These are phyloP conservation scores for Camelina laxa DNA, from an alignment of 345 rosid species.

Conservation along the genomic window DNA sequence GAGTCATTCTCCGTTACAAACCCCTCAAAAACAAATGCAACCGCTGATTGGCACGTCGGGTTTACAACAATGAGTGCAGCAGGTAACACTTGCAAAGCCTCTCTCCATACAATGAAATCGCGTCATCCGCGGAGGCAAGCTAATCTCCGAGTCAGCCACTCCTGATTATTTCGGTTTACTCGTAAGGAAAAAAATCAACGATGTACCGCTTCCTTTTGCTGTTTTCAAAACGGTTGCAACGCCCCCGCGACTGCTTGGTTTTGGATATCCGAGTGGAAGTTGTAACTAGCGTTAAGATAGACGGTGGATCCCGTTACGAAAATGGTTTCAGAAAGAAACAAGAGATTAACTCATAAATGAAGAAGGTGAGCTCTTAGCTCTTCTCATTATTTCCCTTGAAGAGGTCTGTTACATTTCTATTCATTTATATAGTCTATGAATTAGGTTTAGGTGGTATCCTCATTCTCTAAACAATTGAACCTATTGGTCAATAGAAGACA, in stretches of 20 bases:
- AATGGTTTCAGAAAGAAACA: no score
- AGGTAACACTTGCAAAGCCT: neutral
- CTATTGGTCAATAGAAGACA: no score
- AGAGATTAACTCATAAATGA: no score
- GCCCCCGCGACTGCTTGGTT: neutral
- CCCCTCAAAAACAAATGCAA: neutral
- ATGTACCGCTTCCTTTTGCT: neutral
- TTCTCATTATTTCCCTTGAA: no score
- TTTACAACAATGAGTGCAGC: neutral
- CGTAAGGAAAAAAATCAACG: neutral
- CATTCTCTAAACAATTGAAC: no score
- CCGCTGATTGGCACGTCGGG: constrained; percentile 11
- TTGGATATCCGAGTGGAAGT: constrained; percentile 2
- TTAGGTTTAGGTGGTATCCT: no score
- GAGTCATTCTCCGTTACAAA: constrained; percentile 15
- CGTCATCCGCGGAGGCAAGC: neutral
- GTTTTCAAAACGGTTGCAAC: constrained; percentile 10
- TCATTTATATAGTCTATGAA: no score
- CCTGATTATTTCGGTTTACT: neutral
- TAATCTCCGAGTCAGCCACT: neutral
- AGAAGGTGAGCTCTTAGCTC: no score
- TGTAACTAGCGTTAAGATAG: neutral
- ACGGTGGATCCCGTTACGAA: neutral
- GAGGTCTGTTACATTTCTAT: no score
- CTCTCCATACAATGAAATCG: neutral